Conservation (phyloP, 257 asterid genomes). For the Verbena officinalis region DNA sequence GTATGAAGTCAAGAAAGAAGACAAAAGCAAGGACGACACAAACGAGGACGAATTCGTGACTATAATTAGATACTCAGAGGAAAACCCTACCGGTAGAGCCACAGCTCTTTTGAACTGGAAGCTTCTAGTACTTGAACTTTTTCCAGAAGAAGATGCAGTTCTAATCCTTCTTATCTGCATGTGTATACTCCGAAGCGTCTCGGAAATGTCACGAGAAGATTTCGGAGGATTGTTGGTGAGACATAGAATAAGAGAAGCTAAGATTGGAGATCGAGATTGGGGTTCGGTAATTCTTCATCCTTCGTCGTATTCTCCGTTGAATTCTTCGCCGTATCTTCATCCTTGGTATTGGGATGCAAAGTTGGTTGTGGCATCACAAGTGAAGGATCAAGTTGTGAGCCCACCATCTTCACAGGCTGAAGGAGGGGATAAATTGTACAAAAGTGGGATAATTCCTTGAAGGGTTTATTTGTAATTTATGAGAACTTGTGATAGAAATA, state of each 20-base stretch:
- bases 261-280: conserved; percentile 80
- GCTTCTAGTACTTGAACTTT: conserved; percentile 56
- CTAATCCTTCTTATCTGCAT: conserved; percentile 68
- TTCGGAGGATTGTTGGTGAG: conserved; percentile 64
- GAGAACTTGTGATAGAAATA: background rate
- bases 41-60: conserved; percentile 69
- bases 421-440: conserved; percentile 77
- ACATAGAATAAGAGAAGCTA: conserved; percentile 70
- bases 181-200: conserved; percentile 57
- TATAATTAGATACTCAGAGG: conserved; percentile 66
- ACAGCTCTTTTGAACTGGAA: conserved; percentile 93
- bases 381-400: conserved; percentile 38
- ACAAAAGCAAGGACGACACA: conserved; percentile 1
- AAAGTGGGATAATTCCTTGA: conserved; percentile 55
- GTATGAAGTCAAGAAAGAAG: conserved; percentile 48
- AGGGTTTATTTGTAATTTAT: background rate
- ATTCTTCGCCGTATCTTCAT: conserved; percentile 49
- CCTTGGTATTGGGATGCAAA: conserved; percentile 89
- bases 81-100: conserved; percentile 72
- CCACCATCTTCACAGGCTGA: conserved; percentile 64
- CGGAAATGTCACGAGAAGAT: conserved; percentile 70
- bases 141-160: conserved; percentile 89
- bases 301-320: conserved; percentile 36
- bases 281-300: conserved; percentile 79
- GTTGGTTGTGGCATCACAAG: conserved; percentile 50